Evolutionary conservation across 2,329 filamentous ascomycete genomes (phyloP).

Genomic region (Periconia macrospinosa): DNA sequence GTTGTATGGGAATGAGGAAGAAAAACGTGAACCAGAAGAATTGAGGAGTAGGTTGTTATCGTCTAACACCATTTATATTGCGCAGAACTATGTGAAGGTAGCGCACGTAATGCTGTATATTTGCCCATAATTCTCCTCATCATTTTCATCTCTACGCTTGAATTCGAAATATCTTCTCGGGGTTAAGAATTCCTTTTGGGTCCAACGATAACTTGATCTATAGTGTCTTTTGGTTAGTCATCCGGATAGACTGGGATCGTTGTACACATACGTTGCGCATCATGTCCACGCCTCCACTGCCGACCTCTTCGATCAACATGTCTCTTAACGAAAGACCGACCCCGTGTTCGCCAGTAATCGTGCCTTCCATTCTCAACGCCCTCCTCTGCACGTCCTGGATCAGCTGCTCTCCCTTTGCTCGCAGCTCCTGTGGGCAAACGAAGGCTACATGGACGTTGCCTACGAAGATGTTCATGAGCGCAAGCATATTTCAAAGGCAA

Average conservation of each 20-base stretch:
- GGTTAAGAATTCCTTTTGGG: conserved; percentile 66
- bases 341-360: conserved; percentile 82
- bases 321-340: conserved; percentile 78
- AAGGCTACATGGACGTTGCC: conserved; percentile 41
- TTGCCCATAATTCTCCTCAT: too few relatives aligned
- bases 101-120: too few relatives aligned
- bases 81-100: too few relatives aligned
- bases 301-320: conserved; percentile 76
- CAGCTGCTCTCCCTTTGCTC: conserved; percentile 24
- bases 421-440: conserved; percentile 29
- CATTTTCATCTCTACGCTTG: not conserved
- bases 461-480: not conserved
- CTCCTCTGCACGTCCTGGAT: conserved; percentile 70
- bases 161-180: conserved; percentile 62
- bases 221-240: not conserved
- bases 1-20: too few relatives aligned
- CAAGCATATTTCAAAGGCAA: not conserved
- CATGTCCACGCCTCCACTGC: conserved; percentile 69
- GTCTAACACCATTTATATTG: too few relatives aligned
- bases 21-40: too few relatives aligned
- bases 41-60: too few relatives aligned
- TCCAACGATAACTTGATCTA: conserved; percentile 75
- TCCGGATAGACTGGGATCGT: not conserved
- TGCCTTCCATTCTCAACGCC: conserved; percentile 80
- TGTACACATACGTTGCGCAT: conserved; percentile 63